Percentiles rank a stretch among this genome's conserved stretches.
Evolutionary conservation across 352 stramenopile genomes (phyloP).

Genomic region (Phytophthora sansomeana): DNA sequence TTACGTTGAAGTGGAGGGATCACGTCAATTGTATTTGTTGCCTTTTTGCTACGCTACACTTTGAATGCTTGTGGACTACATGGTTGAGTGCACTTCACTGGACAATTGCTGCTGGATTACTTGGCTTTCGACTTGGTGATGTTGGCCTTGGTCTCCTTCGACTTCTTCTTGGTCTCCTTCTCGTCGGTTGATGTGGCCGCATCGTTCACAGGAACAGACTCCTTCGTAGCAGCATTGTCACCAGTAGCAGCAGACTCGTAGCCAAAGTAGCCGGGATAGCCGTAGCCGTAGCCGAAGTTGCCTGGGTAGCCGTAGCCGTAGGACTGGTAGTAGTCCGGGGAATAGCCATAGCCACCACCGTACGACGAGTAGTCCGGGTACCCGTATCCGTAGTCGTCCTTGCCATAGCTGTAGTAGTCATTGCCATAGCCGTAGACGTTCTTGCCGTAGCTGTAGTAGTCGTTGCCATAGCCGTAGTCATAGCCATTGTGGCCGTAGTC

Average conservation of each 20-base stretch:
- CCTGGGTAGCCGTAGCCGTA: conserved; percentile 7
- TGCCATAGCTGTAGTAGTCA: conserved; percentile 4
- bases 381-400: background rate
- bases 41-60: conserved; percentile 7
- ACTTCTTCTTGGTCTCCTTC: conserved; percentile 13
- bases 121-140: conserved; percentile 14
- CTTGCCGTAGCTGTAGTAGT: conserved; percentile 6
- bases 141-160: conserved; percentile 16
- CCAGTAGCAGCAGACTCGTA: conserved; percentile 9
- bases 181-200: background rate
- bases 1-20: background rate
- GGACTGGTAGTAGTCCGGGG: conserved; percentile 13
- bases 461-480: conserved; percentile 1
- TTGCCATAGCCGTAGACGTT: conserved; percentile 3
- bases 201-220: conserved; percentile 3
- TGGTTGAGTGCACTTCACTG: background rate
- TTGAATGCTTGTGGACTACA: conserved; percentile 1
- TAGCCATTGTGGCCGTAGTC: conserved; percentile 15
- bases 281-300: conserved; percentile 15
- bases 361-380: conserved; percentile 18
- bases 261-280: conserved; percentile 6
- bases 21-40: conserved; percentile 10
- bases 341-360: conserved; percentile 8
- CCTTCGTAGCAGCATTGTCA: background rate
- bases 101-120: background rate